A percentile compares a stretch with the other conserved stretches of the same genome.
Evolutionary conservation across 208 protist species (phyloP).

Genomic region (Leptomonas pyrrhocoris): DNA sequence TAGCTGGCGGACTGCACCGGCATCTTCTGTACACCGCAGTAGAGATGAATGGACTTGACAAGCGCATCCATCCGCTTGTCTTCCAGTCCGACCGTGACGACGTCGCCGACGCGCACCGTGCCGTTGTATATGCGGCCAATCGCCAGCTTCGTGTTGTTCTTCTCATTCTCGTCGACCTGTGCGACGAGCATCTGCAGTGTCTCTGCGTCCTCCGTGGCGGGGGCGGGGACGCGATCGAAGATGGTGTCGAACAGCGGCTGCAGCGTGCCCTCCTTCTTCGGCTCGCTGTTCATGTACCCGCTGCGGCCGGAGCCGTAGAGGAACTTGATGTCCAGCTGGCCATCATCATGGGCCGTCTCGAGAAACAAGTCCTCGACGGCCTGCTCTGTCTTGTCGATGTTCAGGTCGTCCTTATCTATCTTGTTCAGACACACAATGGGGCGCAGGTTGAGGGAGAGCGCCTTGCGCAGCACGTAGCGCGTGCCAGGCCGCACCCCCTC

Average conservation of each 20-base stretch:
- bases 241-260: conserved; percentile 96
- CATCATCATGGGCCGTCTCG: conserved; percentile 92
- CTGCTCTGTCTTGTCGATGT: conserved; percentile 92
- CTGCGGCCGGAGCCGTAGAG: conserved; percentile 93
- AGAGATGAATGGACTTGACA: conserved; percentile 86
- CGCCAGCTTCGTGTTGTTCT: conserved; percentile 81
- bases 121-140: conserved; percentile 94
- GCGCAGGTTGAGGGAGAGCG: conserved; percentile 90
- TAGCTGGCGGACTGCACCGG: conserved; percentile 62
- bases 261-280: conserved; percentile 76
- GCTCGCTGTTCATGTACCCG: conserved; percentile 91
- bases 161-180: conserved; percentile 92
- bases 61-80: conserved; percentile 85
- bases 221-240: conserved; percentile 83
- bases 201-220: conserved; percentile 41
- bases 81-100: conserved; percentile 86
- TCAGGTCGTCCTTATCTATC: conserved; percentile 93
- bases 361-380: conserved; percentile 97
- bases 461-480: conserved; percentile 98
- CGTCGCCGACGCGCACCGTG: conserved; percentile 81
- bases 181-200: conserved; percentile 95
- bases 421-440: conserved; percentile 99
- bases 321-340: conserved; percentile 96
- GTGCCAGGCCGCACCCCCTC: conserved; percentile 97
- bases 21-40: conserved; percentile 83